phyloP scores from a whole-genome alignment of 441 rosid genomes.

The Eugenia klotzschiana region DNA sequence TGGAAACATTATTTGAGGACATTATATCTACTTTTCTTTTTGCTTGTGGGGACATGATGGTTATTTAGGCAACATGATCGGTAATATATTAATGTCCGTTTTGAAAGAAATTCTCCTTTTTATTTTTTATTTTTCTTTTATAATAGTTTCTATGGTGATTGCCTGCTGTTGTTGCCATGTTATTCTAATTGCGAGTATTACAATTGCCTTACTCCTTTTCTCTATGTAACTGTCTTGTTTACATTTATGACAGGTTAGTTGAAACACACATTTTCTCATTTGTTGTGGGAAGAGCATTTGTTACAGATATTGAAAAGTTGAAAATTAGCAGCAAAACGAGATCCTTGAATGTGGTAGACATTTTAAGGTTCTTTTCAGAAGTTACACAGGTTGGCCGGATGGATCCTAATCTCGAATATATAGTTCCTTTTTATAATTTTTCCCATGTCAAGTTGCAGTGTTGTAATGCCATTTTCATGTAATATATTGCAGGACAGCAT shows the following conservation, averaged over 20 bases:
- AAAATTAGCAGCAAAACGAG: slow-evolving; percentile 86
- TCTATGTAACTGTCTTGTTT: slow-evolving; percentile 13
- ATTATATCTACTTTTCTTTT: neutral
- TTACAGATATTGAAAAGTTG: slow-evolving; percentile 90
- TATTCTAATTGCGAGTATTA: neutral
- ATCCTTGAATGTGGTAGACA: slow-evolving; percentile 57
- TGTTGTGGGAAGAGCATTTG: slow-evolving; percentile 99
- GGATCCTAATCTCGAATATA: slow-evolving; percentile 5
- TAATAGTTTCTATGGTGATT: neutral
- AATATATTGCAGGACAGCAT: slow-evolving; percentile 62
- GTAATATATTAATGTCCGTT: neutral
- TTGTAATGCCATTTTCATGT: slow-evolving; percentile 2
- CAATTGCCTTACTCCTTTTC: neutral
- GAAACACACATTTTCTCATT: slow-evolving; percentile 98
- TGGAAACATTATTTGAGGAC: neutral
- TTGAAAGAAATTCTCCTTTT: neutral
- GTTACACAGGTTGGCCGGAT: slow-evolving; percentile 50
- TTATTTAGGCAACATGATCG: neutral
- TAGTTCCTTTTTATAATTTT: neutral
- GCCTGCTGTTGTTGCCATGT: neutral
- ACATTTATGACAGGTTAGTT: slow-evolving; percentile 68
- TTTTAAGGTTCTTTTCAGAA: slow-evolving; percentile 70
- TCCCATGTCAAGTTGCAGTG: slow-evolving; percentile 3
- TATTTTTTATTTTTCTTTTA: neutral
- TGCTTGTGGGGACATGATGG: neutral